Conservation (phyloP, 2,329 filamentous ascomycete genomes). For the Apiospora aurea region DNA sequence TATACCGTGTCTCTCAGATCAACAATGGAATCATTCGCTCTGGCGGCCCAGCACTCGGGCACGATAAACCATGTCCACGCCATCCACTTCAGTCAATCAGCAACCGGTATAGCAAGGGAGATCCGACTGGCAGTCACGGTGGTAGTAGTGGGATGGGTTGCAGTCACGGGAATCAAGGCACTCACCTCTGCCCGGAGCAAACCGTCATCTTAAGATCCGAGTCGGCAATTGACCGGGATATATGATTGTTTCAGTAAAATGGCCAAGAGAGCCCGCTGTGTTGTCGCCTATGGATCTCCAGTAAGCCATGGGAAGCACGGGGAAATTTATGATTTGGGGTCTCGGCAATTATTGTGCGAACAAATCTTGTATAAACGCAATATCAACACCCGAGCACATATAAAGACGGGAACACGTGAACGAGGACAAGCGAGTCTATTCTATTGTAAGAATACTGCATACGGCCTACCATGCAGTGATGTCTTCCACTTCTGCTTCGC, state of each 20-base stretch:
- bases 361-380: not conserved
- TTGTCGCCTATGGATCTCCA: not conserved
- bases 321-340: not conserved
- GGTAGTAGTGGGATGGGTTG: conserved; percentile 43
- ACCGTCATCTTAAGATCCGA: not conserved
- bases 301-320: not conserved
- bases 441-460: not conserved
- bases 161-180: conserved; percentile 39
- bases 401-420: not conserved
- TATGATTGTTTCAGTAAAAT: not conserved
- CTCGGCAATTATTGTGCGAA: not conserved
- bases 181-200: conserved; percentile 29
- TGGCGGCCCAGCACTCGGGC: conserved; percentile 44
- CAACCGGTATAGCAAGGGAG: conserved; percentile 39
- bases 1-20: not conserved
- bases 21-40: conserved; percentile 45
- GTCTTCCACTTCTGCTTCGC: conserved; percentile 94
- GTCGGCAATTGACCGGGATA: not conserved
- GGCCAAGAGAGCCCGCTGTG: not conserved
- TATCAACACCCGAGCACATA: not conserved
- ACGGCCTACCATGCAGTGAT: conserved; percentile 85
- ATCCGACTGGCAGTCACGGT: conserved; percentile 41
- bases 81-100: conserved; percentile 40
- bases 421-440: not conserved
- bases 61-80: conserved; percentile 44